A percentile compares a stretch with the other conserved stretches of the same genome.
Conservation (phyloP, 495 filamentous ascomycete genomes). For the Cercophora scortea region DNA sequence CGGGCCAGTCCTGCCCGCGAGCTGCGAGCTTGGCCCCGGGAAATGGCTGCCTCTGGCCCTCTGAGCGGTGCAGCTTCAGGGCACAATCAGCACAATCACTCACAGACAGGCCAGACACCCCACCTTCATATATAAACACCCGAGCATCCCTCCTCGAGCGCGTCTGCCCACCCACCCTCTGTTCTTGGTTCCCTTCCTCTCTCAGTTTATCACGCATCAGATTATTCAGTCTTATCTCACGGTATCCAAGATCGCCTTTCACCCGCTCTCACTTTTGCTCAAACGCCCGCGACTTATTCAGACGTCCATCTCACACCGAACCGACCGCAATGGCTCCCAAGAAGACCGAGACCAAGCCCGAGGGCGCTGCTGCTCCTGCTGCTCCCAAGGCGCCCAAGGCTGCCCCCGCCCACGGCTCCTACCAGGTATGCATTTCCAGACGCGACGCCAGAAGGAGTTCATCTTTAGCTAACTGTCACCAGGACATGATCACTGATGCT, state of each 20-base stretch:
- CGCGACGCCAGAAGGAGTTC: slow-evolving; percentile 9
- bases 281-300: slow-evolving; percentile 1
- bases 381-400: slow-evolving; percentile 48
- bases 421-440: slow-evolving; percentile 41
- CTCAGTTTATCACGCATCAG: slow-evolving; percentile 5
- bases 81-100: slow-evolving; percentile 27
- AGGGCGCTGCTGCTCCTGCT: slow-evolving; percentile 26
- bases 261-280: not conserved
- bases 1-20: slow-evolving; percentile 12
- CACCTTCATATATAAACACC: slow-evolving; percentile 41
- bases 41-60: slow-evolving; percentile 14
- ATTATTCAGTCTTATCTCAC: slow-evolving; percentile 2
- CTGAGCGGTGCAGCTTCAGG: slow-evolving; percentile 6
- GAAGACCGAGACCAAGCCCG: slow-evolving; percentile 40
- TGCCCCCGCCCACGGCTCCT: slow-evolving; percentile 41
- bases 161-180: slow-evolving; percentile 33
- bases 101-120: slow-evolving; percentile 25
- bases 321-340: slow-evolving; percentile 55
- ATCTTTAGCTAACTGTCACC: slow-evolving; percentile 30
- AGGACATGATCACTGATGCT: slow-evolving; percentile 64
- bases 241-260: not conserved
- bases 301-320: slow-evolving; percentile 13
- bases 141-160: slow-evolving; percentile 36
- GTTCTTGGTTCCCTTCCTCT: slow-evolving; percentile 25
- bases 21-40: slow-evolving; percentile 8